Base-by-base conservation (phyloP, 768 basidiomycete species). In the Psilocybe tampanensis region DNA sequence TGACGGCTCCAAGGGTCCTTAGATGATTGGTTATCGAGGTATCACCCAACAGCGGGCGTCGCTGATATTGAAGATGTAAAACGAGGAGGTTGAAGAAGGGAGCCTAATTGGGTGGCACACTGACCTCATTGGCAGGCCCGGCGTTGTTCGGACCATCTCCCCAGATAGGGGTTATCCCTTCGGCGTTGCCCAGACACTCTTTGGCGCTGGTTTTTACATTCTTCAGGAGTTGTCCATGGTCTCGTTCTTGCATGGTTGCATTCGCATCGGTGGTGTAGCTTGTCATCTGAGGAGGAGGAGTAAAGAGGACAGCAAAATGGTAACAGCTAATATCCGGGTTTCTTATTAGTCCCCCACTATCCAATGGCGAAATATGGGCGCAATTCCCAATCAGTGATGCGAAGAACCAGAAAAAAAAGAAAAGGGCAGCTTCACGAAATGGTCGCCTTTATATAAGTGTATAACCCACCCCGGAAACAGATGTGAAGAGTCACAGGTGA, bases 121-220 rank as follows among this genome's bases (percentile, higher is more conserved):
- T 19, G 47, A 34, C 55, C 32, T 53, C 42, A 48, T 53, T 19
- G 26, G 18, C 47, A 15, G 13, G 54, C 24, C 56, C 59, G 59
- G 59, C 55, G 41, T 53, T 60, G 59, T 60, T 60, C 59, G 59
- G 59, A 15, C 55, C 33, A 56, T 22, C 47, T 48, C 52, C 59
- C 23, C 52, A 53, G 50, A 56, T 49, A 54, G 55, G 44, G 54
- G 59, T 9, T 7, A 13, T 21, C 23, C 33, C 44, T 12, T 33
- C 34, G 26, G 32, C 47, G 39, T 19, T n/a, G 36, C 4, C n/a
- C 13, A n/a, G 36, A 15, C 36, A 5, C 13, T n/a, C 36, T 34
- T 34, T 34, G 33, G 12, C 13, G 13, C 36, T n/a, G 13, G 12
- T 13, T 39, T 39, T 3, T 39, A 3, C n/a, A 6, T 13, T 39